These are phyloP conservation scores for Boletus huronensis DNA, from an alignment of 768 basidiomycete genomes.

Conservation along the genomic window DNA sequence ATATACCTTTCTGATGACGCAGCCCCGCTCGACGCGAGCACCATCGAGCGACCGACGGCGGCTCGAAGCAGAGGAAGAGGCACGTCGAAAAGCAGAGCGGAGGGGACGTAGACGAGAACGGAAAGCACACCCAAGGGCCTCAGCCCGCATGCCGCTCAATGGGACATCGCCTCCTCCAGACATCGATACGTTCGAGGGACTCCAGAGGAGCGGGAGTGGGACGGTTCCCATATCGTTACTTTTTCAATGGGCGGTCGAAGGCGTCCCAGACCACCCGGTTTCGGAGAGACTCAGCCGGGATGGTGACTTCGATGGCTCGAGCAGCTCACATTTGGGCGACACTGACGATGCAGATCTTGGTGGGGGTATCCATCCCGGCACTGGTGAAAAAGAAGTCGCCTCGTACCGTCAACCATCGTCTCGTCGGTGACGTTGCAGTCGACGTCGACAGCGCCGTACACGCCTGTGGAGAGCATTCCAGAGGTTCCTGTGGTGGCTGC, in stretches of 20 bases:
- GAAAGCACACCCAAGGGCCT: conserved; percentile 40
- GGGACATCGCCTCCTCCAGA: conserved; percentile 19
- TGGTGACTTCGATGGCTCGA: conserved; percentile 3
- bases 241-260: background rate
- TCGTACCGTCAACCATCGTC: conserved; percentile 31
- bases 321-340: conserved; percentile 24
- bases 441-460: conserved; percentile 41
- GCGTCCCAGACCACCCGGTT: conserved; percentile 3
- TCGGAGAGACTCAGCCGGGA: conserved; percentile 3
- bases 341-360: conserved; percentile 60
- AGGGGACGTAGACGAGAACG: conserved; percentile 43
- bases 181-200: conserved; percentile 51
- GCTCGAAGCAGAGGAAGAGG: conserved; percentile 38
- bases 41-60: conserved; percentile 46
- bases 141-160: conserved; percentile 32
- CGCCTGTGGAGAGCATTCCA: conserved; percentile 33
- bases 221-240: background rate
- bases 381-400: conserved; percentile 18
- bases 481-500: conserved; percentile 18
- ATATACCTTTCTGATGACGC: conserved; percentile 63
- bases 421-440: conserved; percentile 46
- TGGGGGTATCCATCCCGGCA: conserved; percentile 35
- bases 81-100: conserved; percentile 46
- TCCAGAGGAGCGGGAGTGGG: conserved; percentile 44
- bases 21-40: conserved; percentile 55